Evolutionary conservation across 108 stramenopile species (phyloP).

Genomic region (Stephanodiscus minutulus): DNA sequence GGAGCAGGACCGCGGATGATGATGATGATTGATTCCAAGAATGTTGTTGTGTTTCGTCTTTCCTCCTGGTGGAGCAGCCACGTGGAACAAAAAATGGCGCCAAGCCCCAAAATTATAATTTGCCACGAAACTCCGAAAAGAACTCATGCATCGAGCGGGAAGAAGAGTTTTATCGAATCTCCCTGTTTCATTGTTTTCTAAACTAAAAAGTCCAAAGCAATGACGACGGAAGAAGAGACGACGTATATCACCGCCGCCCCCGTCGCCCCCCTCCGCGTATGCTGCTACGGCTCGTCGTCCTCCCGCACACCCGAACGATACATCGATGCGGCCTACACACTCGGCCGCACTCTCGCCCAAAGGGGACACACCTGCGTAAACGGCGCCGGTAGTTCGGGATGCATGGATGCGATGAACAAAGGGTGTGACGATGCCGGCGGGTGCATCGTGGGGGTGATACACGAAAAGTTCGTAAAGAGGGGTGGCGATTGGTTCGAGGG

Average conservation of each 20-base stretch:
- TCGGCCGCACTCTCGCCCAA: constrained; percentile 71
- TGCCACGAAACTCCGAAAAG: no score
- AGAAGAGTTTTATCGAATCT: no score
- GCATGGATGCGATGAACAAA: constrained; percentile 91
- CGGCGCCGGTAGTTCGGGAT: constrained; percentile 86
- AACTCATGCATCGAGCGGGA: no score
- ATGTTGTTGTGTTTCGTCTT: no score
- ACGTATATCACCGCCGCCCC: not conserved
- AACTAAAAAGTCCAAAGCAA: no score
- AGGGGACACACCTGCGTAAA: constrained; percentile 88
- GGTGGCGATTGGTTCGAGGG: constrained; percentile 65
- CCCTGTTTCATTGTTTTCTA: no score
- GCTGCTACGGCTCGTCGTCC: constrained; percentile 85
- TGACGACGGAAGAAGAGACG: no score
- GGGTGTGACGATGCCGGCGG: constrained; percentile 75
- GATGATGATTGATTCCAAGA: no score
- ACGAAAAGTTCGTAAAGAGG: constrained; percentile 90
- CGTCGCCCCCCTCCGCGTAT: constrained; percentile 53
- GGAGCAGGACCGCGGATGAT: no score
- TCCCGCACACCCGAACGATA: constrained; percentile 68
- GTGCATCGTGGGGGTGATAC: constrained; percentile 88
- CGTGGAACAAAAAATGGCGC: no score
- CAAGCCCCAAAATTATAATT: no score
- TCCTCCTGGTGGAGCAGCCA: not conserved
- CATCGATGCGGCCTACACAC: constrained; percentile 60